phyloP scores from a whole-genome alignment of 2,329 filamentous ascomycete genomes.

The Penicillium expansum region DNA sequence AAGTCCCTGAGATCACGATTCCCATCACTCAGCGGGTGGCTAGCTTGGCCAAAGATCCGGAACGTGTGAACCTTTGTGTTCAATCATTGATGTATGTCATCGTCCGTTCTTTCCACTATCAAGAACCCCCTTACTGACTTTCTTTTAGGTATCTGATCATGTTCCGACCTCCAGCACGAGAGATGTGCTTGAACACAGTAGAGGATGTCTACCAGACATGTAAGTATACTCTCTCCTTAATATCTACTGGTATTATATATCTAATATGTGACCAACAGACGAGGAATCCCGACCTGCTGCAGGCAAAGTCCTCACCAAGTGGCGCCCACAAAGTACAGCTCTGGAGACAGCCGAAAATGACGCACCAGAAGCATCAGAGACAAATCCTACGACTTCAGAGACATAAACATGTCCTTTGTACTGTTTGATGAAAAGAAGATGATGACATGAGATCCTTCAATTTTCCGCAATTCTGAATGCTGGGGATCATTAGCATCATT shows the following conservation, averaged over 20 bases:
- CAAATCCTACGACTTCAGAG: conserved; percentile 6
- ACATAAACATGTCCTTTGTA: neutral
- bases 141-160: conserved; percentile 52
- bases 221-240: conserved; percentile 29
- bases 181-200: conserved; percentile 56
- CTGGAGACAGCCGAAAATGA: conserved; percentile 16
- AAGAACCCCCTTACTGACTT: conserved; percentile 13
- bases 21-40: conserved; percentile 70
- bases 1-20: conserved; percentile 76
- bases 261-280: conserved; percentile 30
- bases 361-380: conserved; percentile 7
- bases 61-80: conserved; percentile 58
- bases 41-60: conserved; percentile 61
- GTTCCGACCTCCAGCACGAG: conserved; percentile 58
- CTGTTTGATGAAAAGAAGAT: neutral
- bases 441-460: neutral
- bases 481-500: neutral
- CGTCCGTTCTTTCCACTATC: neutral
- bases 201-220: conserved; percentile 58
- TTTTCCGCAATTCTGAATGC: neutral
- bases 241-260: neutral
- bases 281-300: conserved; percentile 49
- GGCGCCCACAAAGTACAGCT: conserved; percentile 49
- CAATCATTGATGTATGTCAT: conserved; percentile 54
- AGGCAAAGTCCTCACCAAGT: conserved; percentile 55